A percentile compares a stretch with the other conserved stretches of the same genome.
phyloP scores from a whole-genome alignment of 371 early-diverging fungal species.

The Fennellomyces sp. region DNA sequence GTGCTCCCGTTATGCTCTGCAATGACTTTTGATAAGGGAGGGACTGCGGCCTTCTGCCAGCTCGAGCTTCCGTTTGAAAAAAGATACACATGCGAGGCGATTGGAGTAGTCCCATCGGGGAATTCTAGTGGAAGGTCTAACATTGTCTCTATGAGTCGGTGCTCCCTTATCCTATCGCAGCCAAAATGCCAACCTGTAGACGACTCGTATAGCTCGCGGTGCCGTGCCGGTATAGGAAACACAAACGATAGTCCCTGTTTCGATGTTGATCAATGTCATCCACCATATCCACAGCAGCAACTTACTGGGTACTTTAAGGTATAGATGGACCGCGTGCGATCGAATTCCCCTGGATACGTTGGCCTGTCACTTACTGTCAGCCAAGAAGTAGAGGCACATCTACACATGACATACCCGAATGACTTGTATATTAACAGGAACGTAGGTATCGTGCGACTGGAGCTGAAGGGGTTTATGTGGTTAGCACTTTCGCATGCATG shows the following conservation, averaged over 20 bases:
- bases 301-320: conserved; percentile 74
- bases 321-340: conserved; percentile 52
- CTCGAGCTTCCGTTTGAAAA: conserved; percentile 48
- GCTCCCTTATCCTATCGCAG: not conserved
- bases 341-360: conserved; percentile 71
- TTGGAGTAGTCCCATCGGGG: conserved; percentile 80
- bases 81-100: conserved; percentile 64
- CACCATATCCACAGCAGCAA: too few relatives aligned
- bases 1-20: conserved; percentile 47
- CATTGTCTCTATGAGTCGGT: not conserved
- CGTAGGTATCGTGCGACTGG: conserved; percentile 67
- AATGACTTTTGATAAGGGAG: conserved; percentile 43
- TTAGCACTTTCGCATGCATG: not conserved
- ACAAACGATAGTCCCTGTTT: conserved; percentile 69
- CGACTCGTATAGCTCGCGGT: conserved; percentile 48
- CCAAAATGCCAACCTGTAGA: conserved; percentile 35
- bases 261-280: too few relatives aligned
- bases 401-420: conserved; percentile 58
- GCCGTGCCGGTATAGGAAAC: conserved; percentile 71
- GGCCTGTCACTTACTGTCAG: conserved; percentile 21
- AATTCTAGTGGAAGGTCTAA: conserved; percentile 71
- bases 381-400: not conserved
- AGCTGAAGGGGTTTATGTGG: conserved; percentile 32
- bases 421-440: conserved; percentile 68
- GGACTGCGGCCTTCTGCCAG: conserved; percentile 54